Evolutionary conservation across 768 basidiomycete genomes (phyloP).

Genomic region (Lentinula raphanica): DNA sequence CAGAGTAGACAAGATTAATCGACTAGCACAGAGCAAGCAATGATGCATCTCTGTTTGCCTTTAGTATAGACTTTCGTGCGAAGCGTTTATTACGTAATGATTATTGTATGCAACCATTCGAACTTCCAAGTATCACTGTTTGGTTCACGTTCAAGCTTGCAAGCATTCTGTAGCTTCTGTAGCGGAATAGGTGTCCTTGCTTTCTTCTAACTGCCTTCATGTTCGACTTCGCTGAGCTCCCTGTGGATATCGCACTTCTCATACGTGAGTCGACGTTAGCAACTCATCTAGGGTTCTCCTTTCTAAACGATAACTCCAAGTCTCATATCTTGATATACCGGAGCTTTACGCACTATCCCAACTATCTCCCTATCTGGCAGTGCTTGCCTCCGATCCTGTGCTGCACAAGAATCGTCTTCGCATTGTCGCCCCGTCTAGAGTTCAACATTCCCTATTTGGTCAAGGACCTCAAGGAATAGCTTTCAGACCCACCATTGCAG

Average conservation of each 20-base stretch:
- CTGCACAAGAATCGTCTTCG: slow-evolving; percentile 58
- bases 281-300: not conserved
- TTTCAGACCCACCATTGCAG: slow-evolving; percentile 59
- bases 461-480: slow-evolving; percentile 48
- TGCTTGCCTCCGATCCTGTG: slow-evolving; percentile 55
- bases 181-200: no score
- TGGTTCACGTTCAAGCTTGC: no score
- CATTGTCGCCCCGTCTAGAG: slow-evolving; percentile 61
- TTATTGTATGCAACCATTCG: no score
- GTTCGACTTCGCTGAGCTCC: slow-evolving; percentile 32
- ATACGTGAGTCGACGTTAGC: slow-evolving; percentile 40
- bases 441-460: slow-evolving; percentile 62
- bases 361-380: slow-evolving; percentile 40
- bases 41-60: no score
- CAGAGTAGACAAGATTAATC: slow-evolving; percentile 22
- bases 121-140: no score
- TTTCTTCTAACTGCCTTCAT: not conserved
- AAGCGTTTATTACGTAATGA: no score
- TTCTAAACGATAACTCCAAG: slow-evolving; percentile 25
- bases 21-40: not conserved
- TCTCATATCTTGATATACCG: slow-evolving; percentile 69
- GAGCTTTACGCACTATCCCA: slow-evolving; percentile 55
- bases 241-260: slow-evolving; percentile 53
- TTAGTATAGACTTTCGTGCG: no score
- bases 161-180: no score